phyloP scores from a whole-genome alignment of 768 basidiomycete genomes.

The Phanerodontia chrysosporium region DNA sequence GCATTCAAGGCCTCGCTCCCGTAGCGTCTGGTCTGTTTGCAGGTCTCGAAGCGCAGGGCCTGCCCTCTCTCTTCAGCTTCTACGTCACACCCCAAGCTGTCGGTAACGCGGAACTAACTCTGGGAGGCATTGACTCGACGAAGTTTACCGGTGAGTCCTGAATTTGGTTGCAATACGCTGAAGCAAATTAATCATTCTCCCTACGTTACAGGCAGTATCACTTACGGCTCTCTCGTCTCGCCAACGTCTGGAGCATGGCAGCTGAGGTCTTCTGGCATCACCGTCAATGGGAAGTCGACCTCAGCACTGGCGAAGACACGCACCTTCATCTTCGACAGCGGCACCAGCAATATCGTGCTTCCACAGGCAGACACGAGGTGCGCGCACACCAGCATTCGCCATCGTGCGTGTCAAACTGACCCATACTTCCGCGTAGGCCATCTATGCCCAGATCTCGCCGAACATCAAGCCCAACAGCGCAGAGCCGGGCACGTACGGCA shows the following conservation, averaged over 20 bases:
- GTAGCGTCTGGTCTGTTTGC: conserved; percentile 48
- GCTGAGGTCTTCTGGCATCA: conserved; percentile 40
- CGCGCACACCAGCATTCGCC: no score
- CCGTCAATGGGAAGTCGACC: conserved; percentile 50
- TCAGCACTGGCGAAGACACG: conserved; percentile 35
- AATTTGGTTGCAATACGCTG: no score
- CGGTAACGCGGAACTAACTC: conserved; percentile 48
- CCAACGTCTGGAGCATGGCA: conserved; percentile 34
- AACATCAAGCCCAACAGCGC: conserved; percentile 46
- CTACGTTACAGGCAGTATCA: conserved; percentile 16
- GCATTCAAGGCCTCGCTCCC: conserved; percentile 53
- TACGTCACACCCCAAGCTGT: conserved; percentile 39
- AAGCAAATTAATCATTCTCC: no score
- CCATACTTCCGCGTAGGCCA: conserved; percentile 37
- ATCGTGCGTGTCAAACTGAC: no score
- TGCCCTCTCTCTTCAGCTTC: conserved; percentile 49
- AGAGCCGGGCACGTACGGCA: conserved; percentile 54
- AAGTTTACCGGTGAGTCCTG: conserved; percentile 43
- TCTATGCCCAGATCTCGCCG: conserved; percentile 56
- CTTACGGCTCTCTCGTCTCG: conserved; percentile 7
- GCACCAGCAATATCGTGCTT: conserved; percentile 54
- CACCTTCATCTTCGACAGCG: conserved; percentile 52
- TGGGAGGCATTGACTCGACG: conserved; percentile 48
- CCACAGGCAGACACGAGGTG: conserved; percentile 46
- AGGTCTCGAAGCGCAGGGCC: conserved; percentile 40